phyloP scores from a whole-genome alignment of 1,284 basidiomycete genomes.

The Microbotryum lychnidis-dioicae region DNA sequence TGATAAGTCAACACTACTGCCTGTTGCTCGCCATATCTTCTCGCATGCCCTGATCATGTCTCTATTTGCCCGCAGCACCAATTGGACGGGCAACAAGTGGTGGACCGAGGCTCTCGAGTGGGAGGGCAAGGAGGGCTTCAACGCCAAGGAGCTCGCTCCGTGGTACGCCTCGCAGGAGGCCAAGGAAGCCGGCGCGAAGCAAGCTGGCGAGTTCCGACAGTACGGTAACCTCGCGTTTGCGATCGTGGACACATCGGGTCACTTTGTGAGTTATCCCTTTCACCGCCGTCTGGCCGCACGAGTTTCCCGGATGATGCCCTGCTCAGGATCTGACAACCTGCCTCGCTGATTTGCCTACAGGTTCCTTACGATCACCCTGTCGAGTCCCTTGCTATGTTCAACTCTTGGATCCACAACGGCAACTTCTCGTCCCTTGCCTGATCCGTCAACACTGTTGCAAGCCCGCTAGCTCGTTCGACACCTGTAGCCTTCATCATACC shows the following conservation, averaged over 20 bases:
- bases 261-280: conserved; percentile 13
- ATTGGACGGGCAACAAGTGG: conserved; percentile 31
- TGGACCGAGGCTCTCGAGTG: conserved; percentile 24
- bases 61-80: conserved; percentile 21
- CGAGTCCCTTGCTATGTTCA: conserved; percentile 30
- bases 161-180: conserved; percentile 27
- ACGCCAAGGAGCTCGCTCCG: conserved; percentile 10
- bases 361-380: conserved; percentile 33
- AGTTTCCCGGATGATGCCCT: not conserved
- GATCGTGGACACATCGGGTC: conserved; percentile 23
- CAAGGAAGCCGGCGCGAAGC: not conserved
- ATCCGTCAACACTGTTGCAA: too few species aligned
- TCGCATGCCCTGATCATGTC: not conserved
- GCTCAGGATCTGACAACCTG: not conserved
- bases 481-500: too few species aligned
- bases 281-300: too few species aligned
- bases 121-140: conserved; percentile 23
- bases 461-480: too few species aligned
- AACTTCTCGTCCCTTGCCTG: conserved; percentile 1
- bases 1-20: too few species aligned
- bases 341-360: not conserved
- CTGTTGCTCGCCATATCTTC: conserved; percentile 5
- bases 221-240: conserved; percentile 32
- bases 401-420: conserved; percentile 17
- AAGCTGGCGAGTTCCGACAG: conserved; percentile 28